phyloP scores from a whole-genome alignment of 2,329 filamentous ascomycete species.

The Colletotrichum truncatum region DNA sequence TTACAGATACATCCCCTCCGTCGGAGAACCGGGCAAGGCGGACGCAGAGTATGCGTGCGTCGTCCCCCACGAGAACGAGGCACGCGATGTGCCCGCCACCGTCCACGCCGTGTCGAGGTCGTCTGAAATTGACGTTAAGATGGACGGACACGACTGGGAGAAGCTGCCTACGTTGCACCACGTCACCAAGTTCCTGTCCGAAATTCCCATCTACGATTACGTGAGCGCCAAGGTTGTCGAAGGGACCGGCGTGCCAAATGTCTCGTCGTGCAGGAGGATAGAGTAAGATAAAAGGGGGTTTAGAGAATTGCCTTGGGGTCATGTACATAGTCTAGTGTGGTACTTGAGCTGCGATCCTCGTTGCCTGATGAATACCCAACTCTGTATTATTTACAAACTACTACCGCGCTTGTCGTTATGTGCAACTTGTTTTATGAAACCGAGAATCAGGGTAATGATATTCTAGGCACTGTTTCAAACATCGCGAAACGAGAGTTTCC shows the following conservation, averaged over 20 bases:
- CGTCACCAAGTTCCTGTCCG: slow-evolving; percentile 58
- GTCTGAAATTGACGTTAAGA: slow-evolving; percentile 53
- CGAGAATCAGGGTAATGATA: neutral
- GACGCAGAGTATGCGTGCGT: slow-evolving; percentile 63
- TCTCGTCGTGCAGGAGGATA: slow-evolving; percentile 37
- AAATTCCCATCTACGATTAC: slow-evolving; percentile 66
- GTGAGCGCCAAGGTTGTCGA: slow-evolving; percentile 64
- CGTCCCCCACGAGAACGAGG: slow-evolving; percentile 44
- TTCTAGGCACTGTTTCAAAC: neutral
- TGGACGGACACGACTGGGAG: slow-evolving; percentile 61
- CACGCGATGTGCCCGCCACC: slow-evolving; percentile 39
- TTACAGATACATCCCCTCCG: slow-evolving; percentile 66
- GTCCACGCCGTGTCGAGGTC: slow-evolving; percentile 43
- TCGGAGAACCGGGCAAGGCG: slow-evolving; percentile 57
- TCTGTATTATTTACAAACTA: neutral
- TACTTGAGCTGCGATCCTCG: neutral
- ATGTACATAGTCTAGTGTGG: slow-evolving; percentile 1
- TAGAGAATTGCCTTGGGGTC: neutral
- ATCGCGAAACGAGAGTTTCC: too few species aligned
- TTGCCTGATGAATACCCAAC: slow-evolving; percentile 1
- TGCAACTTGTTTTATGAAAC: neutral
- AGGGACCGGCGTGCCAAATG: slow-evolving; percentile 60
- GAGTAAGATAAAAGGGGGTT: neutral
- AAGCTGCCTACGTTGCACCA: slow-evolving; percentile 69
- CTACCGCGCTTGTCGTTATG: neutral